Conservation (phyloP, 345 rosid species). For the Cardamine occulta region DNA sequence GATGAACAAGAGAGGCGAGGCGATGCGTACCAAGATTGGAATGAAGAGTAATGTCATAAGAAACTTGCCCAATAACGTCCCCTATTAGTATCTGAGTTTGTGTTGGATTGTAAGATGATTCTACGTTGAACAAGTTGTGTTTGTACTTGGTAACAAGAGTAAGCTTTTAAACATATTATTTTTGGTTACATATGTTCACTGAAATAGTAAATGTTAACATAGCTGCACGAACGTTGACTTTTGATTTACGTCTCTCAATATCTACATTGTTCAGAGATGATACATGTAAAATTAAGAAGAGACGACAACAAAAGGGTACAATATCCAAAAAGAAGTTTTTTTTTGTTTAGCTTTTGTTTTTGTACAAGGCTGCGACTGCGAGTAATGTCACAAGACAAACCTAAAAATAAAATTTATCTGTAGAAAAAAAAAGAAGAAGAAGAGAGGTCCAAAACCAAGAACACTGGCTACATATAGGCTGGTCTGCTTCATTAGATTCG, state of each 20-base stretch:
- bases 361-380: constrained; percentile 41
- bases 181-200: background rate
- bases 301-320: constrained; percentile 4
- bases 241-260: constrained; percentile 9
- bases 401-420: constrained; percentile 33
- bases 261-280: constrained; percentile 15
- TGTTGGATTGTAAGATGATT: background rate
- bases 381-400: constrained; percentile 40
- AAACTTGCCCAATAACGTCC: constrained; percentile 85
- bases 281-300: constrained; percentile 5
- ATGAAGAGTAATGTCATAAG: constrained; percentile 81
- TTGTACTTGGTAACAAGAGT: constrained; percentile 14
- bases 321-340: constrained; percentile 24
- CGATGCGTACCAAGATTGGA: constrained; percentile 74
- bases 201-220: background rate
- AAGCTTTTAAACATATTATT: background rate
- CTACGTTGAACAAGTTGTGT: constrained; percentile 25
- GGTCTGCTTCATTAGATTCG: constrained; percentile 22
- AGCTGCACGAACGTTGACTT: constrained; percentile 13
- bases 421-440: background rate
- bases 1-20: constrained; percentile 72
- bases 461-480: constrained; percentile 30
- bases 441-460: constrained; percentile 37
- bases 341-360: constrained; percentile 30
- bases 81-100: constrained; percentile 48